Evolutionary conservation across 129 eudicot genomes (phyloP).

Genomic region (Lactuca saligna): DNA sequence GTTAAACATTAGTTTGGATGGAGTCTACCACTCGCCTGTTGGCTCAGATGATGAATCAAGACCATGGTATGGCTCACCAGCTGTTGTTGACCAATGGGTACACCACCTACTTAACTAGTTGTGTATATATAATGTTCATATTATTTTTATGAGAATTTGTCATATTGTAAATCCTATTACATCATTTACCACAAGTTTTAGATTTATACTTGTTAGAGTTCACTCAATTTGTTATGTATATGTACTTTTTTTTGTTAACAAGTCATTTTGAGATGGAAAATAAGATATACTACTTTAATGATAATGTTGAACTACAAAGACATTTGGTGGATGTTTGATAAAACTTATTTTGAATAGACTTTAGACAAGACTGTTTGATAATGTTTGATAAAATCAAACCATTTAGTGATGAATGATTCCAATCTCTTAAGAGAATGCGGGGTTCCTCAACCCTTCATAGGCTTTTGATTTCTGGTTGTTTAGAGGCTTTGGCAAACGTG

Average conservation of each 20-base stretch:
- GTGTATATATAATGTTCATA: conserved; percentile 17
- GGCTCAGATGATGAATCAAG: conserved; percentile 81
- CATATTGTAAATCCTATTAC: conserved; percentile 15
- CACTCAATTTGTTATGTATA: neutral
- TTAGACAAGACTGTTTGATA: too few species aligned
- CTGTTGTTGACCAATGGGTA: conserved; percentile 76
- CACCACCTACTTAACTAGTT: conserved; percentile 53
- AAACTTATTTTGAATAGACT: too few species aligned
- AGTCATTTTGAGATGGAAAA: neutral
- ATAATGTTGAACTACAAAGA: too few species aligned
- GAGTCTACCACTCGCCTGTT: conserved; percentile 93
- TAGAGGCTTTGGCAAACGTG: too few species aligned
- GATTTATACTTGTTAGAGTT: neutral
- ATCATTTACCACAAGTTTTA: neutral
- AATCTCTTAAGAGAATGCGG: too few species aligned
- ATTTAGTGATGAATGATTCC: too few species aligned
- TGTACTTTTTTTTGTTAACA: neutral
- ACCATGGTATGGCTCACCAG: conserved; percentile 97
- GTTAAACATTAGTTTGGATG: conserved; percentile 70
- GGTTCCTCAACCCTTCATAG: too few species aligned
- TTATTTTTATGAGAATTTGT: conserved; percentile 20
- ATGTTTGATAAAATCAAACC: too few species aligned
- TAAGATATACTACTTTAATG: neutral
- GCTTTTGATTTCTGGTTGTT: too few species aligned
- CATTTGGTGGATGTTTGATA: too few species aligned